Conservation (phyloP, 2,329 filamentous ascomycete species). For the Aspergillus fijiensis region DNA sequence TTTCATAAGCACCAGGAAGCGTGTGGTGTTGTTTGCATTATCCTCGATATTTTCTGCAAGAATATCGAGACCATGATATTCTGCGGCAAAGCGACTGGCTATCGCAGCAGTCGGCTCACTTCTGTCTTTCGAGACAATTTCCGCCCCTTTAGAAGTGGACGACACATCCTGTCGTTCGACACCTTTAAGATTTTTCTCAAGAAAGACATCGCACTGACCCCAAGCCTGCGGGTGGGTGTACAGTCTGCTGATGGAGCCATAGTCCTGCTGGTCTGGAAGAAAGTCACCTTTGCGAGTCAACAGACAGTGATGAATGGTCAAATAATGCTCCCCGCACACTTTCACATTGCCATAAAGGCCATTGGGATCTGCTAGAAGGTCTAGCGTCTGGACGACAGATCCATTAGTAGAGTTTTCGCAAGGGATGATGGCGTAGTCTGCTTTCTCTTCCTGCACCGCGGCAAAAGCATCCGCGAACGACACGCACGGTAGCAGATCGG, state of each 20-base stretch:
- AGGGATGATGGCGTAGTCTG: conserved; percentile 77
- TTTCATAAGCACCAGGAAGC: conserved; percentile 48
- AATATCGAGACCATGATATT: conserved; percentile 66
- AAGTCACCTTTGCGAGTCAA: conserved; percentile 51
- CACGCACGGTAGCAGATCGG: conserved; percentile 34
- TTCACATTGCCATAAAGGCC: conserved; percentile 64
- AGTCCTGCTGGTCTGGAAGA: conserved; percentile 37
- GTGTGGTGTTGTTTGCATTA: conserved; percentile 47
- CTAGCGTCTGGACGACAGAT: conserved; percentile 83
- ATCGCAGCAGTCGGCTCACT: conserved; percentile 71
- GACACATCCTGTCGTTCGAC: conserved; percentile 80
- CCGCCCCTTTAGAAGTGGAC: conserved; percentile 81
- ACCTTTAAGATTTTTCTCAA: conserved; percentile 66
- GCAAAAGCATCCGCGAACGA: conserved; percentile 69
- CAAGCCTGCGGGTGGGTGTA: conserved; percentile 96
- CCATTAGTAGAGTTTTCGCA: conserved; percentile 97
- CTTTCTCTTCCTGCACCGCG: conserved; percentile 66
- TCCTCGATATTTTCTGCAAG: conserved; percentile 56
- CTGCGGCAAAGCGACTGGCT: conserved; percentile 70
- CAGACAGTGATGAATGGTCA: conserved; percentile 85
- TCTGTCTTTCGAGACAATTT: conserved; percentile 63
- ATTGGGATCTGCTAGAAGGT: conserved; percentile 77
- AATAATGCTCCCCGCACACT: conserved; percentile 80
- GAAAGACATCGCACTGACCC: conserved; percentile 80
- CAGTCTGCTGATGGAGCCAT: conserved; percentile 65